A percentile compares a stretch with the other conserved stretches of the same genome.
phyloP scores from a whole-genome alignment of 2,329 filamentous ascomycete genomes.

The Triangularia verruculosa region DNA sequence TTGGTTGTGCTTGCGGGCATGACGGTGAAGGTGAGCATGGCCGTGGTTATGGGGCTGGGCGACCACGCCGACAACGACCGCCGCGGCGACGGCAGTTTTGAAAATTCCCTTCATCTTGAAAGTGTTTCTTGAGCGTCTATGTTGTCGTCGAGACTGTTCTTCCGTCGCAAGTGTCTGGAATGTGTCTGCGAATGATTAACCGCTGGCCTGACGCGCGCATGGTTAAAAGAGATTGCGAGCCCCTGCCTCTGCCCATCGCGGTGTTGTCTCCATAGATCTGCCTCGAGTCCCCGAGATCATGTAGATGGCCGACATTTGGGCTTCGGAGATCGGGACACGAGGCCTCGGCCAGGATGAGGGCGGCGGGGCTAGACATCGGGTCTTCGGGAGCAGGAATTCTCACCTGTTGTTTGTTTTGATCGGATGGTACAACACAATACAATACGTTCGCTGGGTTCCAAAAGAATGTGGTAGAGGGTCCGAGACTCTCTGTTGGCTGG shows the following conservation, averaged over 20 bases:
- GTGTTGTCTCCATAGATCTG: not conserved
- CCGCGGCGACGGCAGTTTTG: slow-evolving; percentile 51
- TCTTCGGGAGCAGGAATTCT: slow-evolving; percentile 5
- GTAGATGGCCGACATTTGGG: not conserved
- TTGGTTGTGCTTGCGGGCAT: slow-evolving; percentile 52
- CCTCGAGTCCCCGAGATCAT: not conserved
- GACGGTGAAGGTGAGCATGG: slow-evolving; percentile 58
- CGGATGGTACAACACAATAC: not conserved
- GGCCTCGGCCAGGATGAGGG: not conserved
- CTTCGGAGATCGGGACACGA: not conserved
- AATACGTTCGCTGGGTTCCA: slow-evolving; percentile 32
- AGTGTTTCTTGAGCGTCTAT: not conserved
- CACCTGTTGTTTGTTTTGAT: slow-evolving; percentile 17
- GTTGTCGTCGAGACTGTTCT: not conserved
- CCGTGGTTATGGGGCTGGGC: slow-evolving; percentile 59
- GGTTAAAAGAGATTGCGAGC: not conserved
- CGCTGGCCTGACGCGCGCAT: not conserved
- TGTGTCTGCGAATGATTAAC: not conserved
- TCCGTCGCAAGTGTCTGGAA: not conserved
- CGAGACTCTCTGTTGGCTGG: slow-evolving; percentile 51
- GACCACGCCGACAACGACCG: slow-evolving; percentile 49
- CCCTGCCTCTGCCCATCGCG: not conserved
- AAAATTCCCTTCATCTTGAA: slow-evolving; percentile 50
- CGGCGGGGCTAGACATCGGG: not conserved
- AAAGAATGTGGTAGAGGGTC: slow-evolving; percentile 58